A percentile compares a stretch with the other conserved stretches of the same genome.
These are phyloP conservation scores for Schwanniomyces etchellsii DNA, from an alignment of 1,139 yeast genomes.

Conservation along the genomic window DNA sequence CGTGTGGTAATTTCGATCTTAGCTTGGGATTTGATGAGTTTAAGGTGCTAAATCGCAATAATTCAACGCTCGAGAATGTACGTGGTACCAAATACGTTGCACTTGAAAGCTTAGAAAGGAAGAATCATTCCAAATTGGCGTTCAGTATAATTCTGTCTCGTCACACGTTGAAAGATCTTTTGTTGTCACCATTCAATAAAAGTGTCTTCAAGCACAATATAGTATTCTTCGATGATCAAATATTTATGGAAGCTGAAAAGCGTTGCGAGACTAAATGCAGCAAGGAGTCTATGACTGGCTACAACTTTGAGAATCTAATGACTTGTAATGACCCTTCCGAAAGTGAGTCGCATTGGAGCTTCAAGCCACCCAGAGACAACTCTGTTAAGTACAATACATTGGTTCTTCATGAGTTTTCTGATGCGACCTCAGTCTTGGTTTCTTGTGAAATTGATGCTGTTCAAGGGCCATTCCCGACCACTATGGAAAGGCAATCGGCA, in stretches of 20 bases:
- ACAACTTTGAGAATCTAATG: conserved; percentile 7
- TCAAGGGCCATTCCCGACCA: conserved; percentile 1
- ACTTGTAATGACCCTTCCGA: conserved; percentile 1
- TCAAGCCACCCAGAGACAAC: conserved; percentile 5
- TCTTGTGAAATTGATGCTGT: conserved; percentile 9
- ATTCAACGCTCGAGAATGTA: conserved; percentile 1
- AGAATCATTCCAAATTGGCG: conserved; percentile 3
- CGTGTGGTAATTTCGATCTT: conserved; percentile 3
- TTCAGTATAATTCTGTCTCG: conserved; percentile 6
- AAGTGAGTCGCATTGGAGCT: conserved; percentile 1
- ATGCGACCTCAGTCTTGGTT: conserved; percentile 4
- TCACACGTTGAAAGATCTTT: conserved; percentile 6
- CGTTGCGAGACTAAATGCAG: conserved; percentile 1
- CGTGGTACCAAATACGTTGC: conserved; percentile 7
- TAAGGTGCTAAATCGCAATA: not conserved
- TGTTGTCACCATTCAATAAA: conserved; percentile 4
- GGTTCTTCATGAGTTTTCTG: conserved; percentile 6
- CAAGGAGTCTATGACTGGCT: conserved; percentile 7
- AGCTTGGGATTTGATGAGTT: conserved; percentile 4
- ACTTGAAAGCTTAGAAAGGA: conserved; percentile 4
- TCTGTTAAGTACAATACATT: conserved; percentile 8
- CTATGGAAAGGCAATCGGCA: not conserved
- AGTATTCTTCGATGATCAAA: conserved; percentile 7
- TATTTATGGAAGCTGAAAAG: conserved; percentile 6
- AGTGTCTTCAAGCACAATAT: conserved; percentile 3